Conservation (phyloP, 2,329 filamentous ascomycete species). For the Alternaria incomplexa region DNA sequence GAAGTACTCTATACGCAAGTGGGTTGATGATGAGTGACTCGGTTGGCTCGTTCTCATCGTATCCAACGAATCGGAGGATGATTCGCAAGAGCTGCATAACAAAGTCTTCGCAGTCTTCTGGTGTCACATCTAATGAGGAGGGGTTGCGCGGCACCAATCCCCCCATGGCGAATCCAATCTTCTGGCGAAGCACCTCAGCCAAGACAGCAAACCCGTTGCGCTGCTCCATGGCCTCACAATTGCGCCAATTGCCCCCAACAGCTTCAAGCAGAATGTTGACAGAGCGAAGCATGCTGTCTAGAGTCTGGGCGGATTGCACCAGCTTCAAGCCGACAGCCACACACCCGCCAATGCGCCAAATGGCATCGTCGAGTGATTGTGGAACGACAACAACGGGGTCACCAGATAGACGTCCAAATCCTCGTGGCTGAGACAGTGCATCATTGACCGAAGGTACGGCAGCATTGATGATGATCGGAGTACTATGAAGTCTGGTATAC, state of each 20-base stretch:
- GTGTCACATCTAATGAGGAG: slow-evolving; percentile 39
- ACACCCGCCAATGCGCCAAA: slow-evolving; percentile 93
- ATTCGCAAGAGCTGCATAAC: slow-evolving; percentile 71
- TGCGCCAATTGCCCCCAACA: slow-evolving; percentile 91
- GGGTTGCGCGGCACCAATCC: slow-evolving; percentile 58
- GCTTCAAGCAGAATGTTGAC: slow-evolving; percentile 85
- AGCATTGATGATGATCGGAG: slow-evolving; percentile 84
- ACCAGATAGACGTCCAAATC: slow-evolving; percentile 81
- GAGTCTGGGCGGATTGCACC: slow-evolving; percentile 75
- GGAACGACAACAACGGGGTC: slow-evolving; percentile 81
- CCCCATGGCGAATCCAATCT: slow-evolving; percentile 65
- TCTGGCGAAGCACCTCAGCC: slow-evolving; percentile 81
- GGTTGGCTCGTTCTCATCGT: slow-evolving; percentile 77
- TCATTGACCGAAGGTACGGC: slow-evolving; percentile 88
- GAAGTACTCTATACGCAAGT: slow-evolving; percentile 86
- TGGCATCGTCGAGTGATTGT: slow-evolving; percentile 85
- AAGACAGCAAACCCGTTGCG: slow-evolving; percentile 93
- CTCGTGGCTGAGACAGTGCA: slow-evolving; percentile 79
- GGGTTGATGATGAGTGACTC: slow-evolving; percentile 96
- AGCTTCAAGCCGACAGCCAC: slow-evolving; percentile 84
- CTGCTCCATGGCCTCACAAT: slow-evolving; percentile 97
- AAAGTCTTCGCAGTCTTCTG: slow-evolving; percentile 57
- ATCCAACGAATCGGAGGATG: slow-evolving; percentile 86
- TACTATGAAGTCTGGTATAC: slow-evolving; percentile 74
- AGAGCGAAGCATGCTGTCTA: slow-evolving; percentile 74